phyloP scores from a whole-genome alignment of 1,139 yeast species.

The Debaryomyces sp. region DNA sequence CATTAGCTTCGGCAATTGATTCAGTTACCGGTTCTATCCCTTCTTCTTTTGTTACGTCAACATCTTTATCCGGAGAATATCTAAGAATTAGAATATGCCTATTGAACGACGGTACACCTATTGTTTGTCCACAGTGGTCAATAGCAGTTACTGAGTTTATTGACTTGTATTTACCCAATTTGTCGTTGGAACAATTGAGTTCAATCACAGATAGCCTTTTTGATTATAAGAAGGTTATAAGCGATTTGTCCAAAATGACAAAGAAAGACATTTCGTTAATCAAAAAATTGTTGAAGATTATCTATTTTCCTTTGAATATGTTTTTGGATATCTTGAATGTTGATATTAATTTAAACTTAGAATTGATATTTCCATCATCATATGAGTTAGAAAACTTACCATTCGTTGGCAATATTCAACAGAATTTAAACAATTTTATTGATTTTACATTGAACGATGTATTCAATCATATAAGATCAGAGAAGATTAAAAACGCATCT shows the following conservation, averaged over 20 bases:
- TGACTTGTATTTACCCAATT: constrained; percentile 53
- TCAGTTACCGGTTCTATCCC: constrained; percentile 26
- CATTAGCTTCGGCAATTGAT: constrained; percentile 21
- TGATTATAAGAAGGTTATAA: constrained; percentile 46
- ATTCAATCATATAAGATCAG: constrained; percentile 72
- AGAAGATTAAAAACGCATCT: constrained; percentile 36
- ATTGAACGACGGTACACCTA: constrained; percentile 82
- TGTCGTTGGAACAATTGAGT: constrained; percentile 44
- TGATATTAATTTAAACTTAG: constrained; percentile 71
- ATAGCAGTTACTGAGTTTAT: constrained; percentile 59
- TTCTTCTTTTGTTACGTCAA: constrained; percentile 84
- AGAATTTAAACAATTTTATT: constrained; percentile 68
- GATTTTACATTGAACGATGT: constrained; percentile 73
- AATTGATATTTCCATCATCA: constrained; percentile 79
- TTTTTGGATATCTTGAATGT: constrained; percentile 58
- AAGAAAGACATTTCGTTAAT: constrained; percentile 38
- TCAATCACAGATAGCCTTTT: constrained; percentile 46
- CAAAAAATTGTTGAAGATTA: constrained; percentile 43
- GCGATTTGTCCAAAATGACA: constrained; percentile 43
- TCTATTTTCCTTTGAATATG: constrained; percentile 63
- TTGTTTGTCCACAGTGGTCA: constrained; percentile 75
- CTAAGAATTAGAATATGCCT: constrained; percentile 69
- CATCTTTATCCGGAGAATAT: constrained; percentile 84
- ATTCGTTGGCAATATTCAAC: constrained; percentile 50
- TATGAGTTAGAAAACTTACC: constrained; percentile 60